Conservation (phyloP, 164 flowering plant species). For the Hamamelis virginiana region DNA sequence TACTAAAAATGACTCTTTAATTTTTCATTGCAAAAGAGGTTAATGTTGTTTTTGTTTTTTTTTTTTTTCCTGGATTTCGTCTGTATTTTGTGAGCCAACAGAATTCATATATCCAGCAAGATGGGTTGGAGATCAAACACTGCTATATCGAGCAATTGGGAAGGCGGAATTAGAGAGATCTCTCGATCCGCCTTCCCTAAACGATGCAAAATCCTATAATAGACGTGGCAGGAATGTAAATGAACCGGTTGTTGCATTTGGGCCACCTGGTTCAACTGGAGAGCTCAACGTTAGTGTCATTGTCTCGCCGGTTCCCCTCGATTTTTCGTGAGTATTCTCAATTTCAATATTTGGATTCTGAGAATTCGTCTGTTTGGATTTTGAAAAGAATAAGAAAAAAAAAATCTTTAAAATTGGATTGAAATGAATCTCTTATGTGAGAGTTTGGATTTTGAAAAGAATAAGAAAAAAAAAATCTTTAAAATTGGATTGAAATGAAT, state of each 20-base stretch:
- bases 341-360: no score
- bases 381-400: no score
- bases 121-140: slow-evolving; percentile 92
- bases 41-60: no score
- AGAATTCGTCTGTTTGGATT: no score
- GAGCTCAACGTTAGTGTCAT: slow-evolving; percentile 96
- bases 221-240: slow-evolving; percentile 41
- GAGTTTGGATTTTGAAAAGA: no score
- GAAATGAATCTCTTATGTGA: no score
- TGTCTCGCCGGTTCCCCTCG: slow-evolving; percentile 70
- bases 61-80: no score
- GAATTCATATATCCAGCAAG: slow-evolving; percentile 84
- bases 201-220: slow-evolving; percentile 14
- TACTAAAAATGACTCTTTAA: no score
- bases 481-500: no score
- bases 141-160: slow-evolving; percentile 70
- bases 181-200: slow-evolving; percentile 73
- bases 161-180: slow-evolving; percentile 61
- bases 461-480: no score
- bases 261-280: slow-evolving; percentile 89
- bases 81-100: slow-evolving; percentile 27
- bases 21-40: no score
- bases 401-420: no score
- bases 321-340: slow-evolving; percentile 69
- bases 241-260: slow-evolving; percentile 83